Percentiles rank a stretch among this genome's conserved stretches.
phyloP scores from a whole-genome alignment of 257 asterid genomes.

The Scutellaria baicalensis region DNA sequence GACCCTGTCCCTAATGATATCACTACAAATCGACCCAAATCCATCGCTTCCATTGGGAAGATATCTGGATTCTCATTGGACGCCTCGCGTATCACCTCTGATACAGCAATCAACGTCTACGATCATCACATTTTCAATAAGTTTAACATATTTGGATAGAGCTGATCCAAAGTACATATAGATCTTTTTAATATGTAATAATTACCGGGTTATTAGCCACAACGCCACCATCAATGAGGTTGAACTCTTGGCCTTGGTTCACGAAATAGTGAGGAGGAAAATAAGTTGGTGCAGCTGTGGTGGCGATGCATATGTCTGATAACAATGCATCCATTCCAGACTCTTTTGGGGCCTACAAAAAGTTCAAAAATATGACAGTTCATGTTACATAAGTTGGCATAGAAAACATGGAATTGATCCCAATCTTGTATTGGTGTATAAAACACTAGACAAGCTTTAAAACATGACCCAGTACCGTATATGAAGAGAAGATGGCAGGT shows the following conservation, averaged over 20 bases:
- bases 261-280: conserved; percentile 51
- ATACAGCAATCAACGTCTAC: conserved; percentile 49
- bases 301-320: conserved; percentile 55
- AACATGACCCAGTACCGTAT: conserved; percentile 15
- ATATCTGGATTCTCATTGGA: conserved; percentile 27
- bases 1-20: conserved; percentile 59
- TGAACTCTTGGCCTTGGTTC: conserved; percentile 33
- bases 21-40: conserved; percentile 39
- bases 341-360: conserved; percentile 18
- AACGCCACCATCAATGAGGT: conserved; percentile 64
- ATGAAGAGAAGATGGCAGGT: conserved; percentile 39
- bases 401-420: too few relatives aligned
- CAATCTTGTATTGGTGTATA: too few relatives aligned
- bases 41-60: conserved; percentile 32
- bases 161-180: background rate
- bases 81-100: conserved; percentile 37
- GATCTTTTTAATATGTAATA: too few relatives aligned
- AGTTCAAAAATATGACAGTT: too few relatives aligned
- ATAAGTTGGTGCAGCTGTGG: conserved; percentile 55
- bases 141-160: background rate
- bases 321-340: conserved; percentile 35
- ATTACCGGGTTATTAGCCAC: conserved; percentile 63
- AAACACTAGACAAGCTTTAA: too few relatives aligned
- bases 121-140: background rate
- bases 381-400: too few relatives aligned